Evolutionary conservation across 106 monocot species (phyloP).

Genomic region (Ottelia alismoides): DNA sequence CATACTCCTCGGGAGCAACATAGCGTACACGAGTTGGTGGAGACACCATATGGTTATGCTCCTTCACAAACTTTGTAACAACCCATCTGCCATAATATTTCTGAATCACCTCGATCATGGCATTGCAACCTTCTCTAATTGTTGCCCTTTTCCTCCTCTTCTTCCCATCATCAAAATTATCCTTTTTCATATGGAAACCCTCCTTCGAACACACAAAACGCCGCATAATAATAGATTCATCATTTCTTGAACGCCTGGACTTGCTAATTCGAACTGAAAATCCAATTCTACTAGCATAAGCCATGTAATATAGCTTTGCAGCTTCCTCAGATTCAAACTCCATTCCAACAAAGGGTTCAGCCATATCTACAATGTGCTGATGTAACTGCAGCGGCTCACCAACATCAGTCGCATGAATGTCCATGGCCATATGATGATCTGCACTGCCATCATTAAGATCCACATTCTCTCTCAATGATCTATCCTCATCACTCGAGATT

Average conservation of each 20-base stretch:
- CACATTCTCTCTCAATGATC: constrained; percentile 13
- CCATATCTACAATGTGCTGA: constrained; percentile 1
- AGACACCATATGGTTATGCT: constrained; percentile 77
- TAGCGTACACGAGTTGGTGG: constrained; percentile 71
- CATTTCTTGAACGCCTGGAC: constrained; percentile 85
- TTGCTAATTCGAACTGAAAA: constrained; percentile 94
- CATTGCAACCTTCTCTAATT: constrained; percentile 93
- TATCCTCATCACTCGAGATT: constrained; percentile 17
- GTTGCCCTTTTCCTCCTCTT: constrained; percentile 84
- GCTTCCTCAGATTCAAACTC: constrained; percentile 92
- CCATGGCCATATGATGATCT: constrained; percentile 12
- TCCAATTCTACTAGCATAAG: constrained; percentile 82
- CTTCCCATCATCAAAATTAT: constrained; percentile 61
- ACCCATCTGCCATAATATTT: constrained; percentile 95
- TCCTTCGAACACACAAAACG: constrained; percentile 97
- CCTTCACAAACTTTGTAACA: constrained; percentile 81
- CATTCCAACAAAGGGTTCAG: constrained; percentile 92
- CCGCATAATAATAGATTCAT: constrained; percentile 96
- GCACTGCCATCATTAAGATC: constrained; percentile 25
- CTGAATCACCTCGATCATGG: constrained; percentile 96
- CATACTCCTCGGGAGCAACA: constrained; percentile 83
- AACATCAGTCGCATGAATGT: constrained; percentile 3
- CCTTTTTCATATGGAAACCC: constrained; percentile 69
- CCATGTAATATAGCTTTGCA: constrained; percentile 89
- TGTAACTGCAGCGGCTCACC: neutral